phyloP scores from a whole-genome alignment of 2,329 filamentous ascomycete genomes.

The Ilyonectria mors-panacis region DNA sequence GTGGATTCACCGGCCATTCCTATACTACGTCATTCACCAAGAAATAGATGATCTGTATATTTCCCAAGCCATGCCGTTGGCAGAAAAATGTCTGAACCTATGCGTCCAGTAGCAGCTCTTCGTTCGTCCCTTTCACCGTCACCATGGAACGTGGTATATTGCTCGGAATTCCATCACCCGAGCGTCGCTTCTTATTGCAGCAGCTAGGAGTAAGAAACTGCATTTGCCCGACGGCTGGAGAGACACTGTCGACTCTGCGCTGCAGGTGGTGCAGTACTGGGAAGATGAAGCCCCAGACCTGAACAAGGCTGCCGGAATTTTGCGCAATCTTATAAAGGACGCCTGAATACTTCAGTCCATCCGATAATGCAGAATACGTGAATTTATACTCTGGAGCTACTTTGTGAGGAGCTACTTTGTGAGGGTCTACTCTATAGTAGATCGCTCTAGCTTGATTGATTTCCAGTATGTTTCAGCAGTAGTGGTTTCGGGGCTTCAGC shows the following conservation, averaged over 20 bases:
- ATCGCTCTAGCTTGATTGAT: neutral
- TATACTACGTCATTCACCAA: constrained; percentile 30
- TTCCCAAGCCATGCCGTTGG: constrained; percentile 38
- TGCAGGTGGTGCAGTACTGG: constrained; percentile 7
- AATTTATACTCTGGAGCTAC: no score
- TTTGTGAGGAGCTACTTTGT: no score
- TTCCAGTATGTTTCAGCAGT: neutral
- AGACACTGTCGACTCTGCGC: constrained; percentile 5
- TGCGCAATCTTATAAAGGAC: neutral
- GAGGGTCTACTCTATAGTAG: no score
- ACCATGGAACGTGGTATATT: constrained; percentile 48
- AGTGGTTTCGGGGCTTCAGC: neutral
- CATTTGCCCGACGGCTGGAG: constrained; percentile 10
- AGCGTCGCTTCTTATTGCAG: constrained; percentile 18
- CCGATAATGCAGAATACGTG: no score
- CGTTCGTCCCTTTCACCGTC: constrained; percentile 28
- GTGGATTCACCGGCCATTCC: constrained; percentile 29
- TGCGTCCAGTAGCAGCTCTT: constrained; percentile 17
- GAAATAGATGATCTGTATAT: constrained; percentile 30
- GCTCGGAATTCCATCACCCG: constrained; percentile 21
- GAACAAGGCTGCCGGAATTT: neutral
- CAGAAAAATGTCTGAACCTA: constrained; percentile 23
- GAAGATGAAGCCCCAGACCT: constrained; percentile 20
- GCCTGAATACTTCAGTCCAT: no score
- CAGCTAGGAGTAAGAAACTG: constrained; percentile 11